phyloP scores from a whole-genome alignment of 768 basidiomycete genomes.

The Rhodosporidiobolus sp. region DNA sequence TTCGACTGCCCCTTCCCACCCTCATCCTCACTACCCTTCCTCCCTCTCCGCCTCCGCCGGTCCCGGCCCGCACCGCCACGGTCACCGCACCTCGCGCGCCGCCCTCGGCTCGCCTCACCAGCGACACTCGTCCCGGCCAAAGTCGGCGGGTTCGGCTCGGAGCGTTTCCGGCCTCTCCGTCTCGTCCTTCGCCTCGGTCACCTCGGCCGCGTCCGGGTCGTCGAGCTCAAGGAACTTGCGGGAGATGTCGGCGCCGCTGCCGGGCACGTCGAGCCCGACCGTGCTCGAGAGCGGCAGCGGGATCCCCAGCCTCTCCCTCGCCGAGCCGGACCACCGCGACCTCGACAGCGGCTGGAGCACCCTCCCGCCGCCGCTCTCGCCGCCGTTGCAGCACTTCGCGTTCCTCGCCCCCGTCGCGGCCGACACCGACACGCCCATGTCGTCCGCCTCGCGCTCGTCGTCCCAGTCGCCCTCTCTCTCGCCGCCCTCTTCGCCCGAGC shows the following conservation, averaged over 20 bases:
- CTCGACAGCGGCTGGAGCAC: too few species aligned
- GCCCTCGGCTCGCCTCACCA: background rate
- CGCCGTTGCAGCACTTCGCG: background rate
- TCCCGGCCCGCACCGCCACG: background rate
- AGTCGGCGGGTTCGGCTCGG: background rate
- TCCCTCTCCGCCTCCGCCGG: background rate
- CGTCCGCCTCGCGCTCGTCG: too few species aligned
- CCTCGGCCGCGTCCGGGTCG: constrained; percentile 7
- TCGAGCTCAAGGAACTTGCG: constrained; percentile 1
- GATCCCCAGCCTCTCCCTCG: background rate
- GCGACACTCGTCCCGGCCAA: background rate
- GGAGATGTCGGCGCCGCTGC: background rate
- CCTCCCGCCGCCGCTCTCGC: background rate
- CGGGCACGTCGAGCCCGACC: background rate
- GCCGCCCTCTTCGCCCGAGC: constrained; percentile 3
- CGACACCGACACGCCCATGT: background rate
- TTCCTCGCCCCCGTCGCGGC: background rate
- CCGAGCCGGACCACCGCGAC: too few species aligned
- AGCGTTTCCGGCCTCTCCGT: constrained; percentile 22
- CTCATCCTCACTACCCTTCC: background rate
- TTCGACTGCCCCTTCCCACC: background rate
- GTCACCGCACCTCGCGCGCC: background rate
- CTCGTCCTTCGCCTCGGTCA: background rate
- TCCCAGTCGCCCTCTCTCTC: background rate
- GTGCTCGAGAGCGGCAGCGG: background rate